Evolutionary conservation across 2,329 filamentous ascomycete species (phyloP), one percentile per base, ranked within the genome.

Genomic region (Talaromyces sp.): DNA sequence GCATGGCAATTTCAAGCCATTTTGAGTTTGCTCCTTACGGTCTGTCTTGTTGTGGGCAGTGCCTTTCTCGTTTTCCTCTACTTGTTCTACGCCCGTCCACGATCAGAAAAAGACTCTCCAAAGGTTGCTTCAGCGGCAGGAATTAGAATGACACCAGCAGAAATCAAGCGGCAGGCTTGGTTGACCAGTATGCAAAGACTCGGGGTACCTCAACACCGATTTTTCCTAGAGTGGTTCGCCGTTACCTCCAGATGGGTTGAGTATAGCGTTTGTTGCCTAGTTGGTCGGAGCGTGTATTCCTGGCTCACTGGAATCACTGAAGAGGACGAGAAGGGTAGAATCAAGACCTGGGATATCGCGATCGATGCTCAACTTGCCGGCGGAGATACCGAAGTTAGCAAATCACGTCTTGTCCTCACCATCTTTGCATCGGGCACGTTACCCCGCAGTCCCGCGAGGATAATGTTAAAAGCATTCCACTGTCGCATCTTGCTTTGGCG

Each of bases 391-490:
- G 89, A 96, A 70, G 89, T 97, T 65, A 96, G 88, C 78, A 91
- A 89, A 73, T 91, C 89, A 71, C 86, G 93, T 52, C 80, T 97
- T 33, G 84, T 93, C 0, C 79, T 97, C 52, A 96, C 92, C 0
- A 80, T 97, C 25, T 86, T 97, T 67, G 91, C 92, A 8, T 95
- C 92, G 1, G 87, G 88, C 22, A 96, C 92, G 0, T 79, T 97
- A 1, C 91, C 92, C 10, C 85, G 90, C 60, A 94, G 89, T 0
- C 91, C 93, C 1, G 81, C 83, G 50, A 83, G 91, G 43, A 81
- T 96, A 56, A 96, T 97, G 89, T 82, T 96, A 58, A 95, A 96
- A 73, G 89, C 93, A 1, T 78, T 97, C 37, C 93, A 97, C 69
- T 88, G 95, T 60, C 89, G 91, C n/a, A 84, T 97, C 45, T 81